A percentile compares a stretch with the other conserved stretches of the same genome.
phyloP scores from a whole-genome alignment of 108 stramenopile species.

The Cyclotella baltica region DNA sequence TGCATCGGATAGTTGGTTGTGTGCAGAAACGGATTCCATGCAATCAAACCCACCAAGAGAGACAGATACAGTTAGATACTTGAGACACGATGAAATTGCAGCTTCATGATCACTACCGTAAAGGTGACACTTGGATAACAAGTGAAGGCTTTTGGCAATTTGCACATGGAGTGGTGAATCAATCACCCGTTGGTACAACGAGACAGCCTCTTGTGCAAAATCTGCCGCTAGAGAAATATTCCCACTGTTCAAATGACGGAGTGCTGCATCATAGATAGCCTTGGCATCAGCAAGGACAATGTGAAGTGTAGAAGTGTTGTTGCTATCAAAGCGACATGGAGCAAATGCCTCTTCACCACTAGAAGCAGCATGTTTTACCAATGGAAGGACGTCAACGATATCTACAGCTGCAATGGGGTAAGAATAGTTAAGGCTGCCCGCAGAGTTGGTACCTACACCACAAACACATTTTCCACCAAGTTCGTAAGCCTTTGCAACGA shows the following conservation, averaged over 20 bases:
- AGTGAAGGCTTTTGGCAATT: constrained; percentile 72
- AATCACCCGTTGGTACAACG: constrained; percentile 78
- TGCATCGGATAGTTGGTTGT: constrained; percentile 68
- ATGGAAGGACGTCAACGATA: constrained; percentile 87
- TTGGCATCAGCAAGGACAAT: constrained; percentile 86
- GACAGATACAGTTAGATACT: constrained; percentile 78
- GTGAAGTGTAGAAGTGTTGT: constrained; percentile 66
- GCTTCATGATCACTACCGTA: constrained; percentile 73
- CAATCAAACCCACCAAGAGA: constrained; percentile 89
- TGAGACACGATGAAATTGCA: constrained; percentile 69
- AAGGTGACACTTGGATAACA: constrained; percentile 78
- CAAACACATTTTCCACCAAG: constrained; percentile 76
- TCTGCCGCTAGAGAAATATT: constrained; percentile 74
- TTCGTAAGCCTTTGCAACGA: constrained; percentile 81
- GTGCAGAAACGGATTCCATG: constrained; percentile 61
- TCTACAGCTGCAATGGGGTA: constrained; percentile 88
- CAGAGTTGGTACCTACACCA: constrained; percentile 40
- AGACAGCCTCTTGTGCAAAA: constrained; percentile 80
- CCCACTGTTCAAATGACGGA: constrained; percentile 58
- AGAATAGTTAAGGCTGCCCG: constrained; percentile 53
- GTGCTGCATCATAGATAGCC: constrained; percentile 75
- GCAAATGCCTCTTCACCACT: constrained; percentile 65
- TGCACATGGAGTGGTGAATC: constrained; percentile 81
- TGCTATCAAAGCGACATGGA: constrained; percentile 63
- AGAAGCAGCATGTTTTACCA: constrained; percentile 91